Percentiles rank a stretch among this genome's conserved stretches.
phyloP scores from a whole-genome alignment of 2,329 filamentous ascomycete species.

The Pyricularia sp. region DNA sequence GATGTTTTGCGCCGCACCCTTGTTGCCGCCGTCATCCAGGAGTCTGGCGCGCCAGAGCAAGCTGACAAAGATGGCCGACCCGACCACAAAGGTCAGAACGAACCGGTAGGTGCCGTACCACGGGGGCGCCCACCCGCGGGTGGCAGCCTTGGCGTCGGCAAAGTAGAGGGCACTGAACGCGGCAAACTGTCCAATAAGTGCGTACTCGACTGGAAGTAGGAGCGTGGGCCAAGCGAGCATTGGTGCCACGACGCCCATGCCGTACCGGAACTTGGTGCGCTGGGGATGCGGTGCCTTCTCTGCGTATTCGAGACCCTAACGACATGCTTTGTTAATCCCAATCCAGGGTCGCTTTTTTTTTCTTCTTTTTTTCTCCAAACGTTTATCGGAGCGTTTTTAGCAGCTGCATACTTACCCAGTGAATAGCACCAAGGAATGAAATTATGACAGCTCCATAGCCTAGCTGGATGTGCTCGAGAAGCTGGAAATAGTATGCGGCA shows the following conservation, averaged over 20 bases:
- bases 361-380: background rate
- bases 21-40: slow-evolving; percentile 18
- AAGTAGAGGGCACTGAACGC: slow-evolving; percentile 82
- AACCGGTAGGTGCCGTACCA: slow-evolving; percentile 92
- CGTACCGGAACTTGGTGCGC: slow-evolving; percentile 68
- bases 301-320: slow-evolving; percentile 64
- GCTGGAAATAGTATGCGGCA: slow-evolving; percentile 56
- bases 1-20: slow-evolving; percentile 14
- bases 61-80: slow-evolving; percentile 65
- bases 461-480: slow-evolving; percentile 77
- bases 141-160: slow-evolving; percentile 60
- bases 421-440: slow-evolving; percentile 84
- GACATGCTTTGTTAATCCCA: background rate
- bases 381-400: background rate
- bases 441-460: slow-evolving; percentile 88
- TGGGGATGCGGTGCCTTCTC: slow-evolving; percentile 44
- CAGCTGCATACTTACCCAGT: slow-evolving; percentile 47
- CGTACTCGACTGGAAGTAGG: slow-evolving; percentile 70
- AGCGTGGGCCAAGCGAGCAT: slow-evolving; percentile 83
- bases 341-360: too few species aligned
- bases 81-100: slow-evolving; percentile 81
- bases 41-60: slow-evolving; percentile 75
- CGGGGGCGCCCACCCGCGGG: slow-evolving; percentile 62
- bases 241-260: slow-evolving; percentile 67
- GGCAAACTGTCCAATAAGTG: slow-evolving; percentile 72